Base-by-base conservation (phyloP, 768 basidiomycete species). In the Leucosporidium creatinivorum region DNA sequence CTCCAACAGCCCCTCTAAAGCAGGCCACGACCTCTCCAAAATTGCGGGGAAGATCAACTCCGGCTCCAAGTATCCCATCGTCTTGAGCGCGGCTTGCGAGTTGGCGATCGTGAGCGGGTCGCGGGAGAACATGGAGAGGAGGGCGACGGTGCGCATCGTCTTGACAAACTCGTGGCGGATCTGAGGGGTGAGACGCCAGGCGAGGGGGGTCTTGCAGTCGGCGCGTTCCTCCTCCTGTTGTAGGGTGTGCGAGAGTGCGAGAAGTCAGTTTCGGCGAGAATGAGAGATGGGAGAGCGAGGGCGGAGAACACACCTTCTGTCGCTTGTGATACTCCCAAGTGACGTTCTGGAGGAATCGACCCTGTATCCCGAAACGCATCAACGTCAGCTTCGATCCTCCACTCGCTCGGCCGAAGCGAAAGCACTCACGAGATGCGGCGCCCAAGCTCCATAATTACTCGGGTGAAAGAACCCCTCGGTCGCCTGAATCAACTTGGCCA, bases 381-480 rank as follows among this genome's bases (percentile, higher is more conserved):
- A 39, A 49, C 49, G 2, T 47, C 60, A 48, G 54, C 57, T 52
- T 44, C 39, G 8, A 12, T 44, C 3, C n/a, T n/a, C 33, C 33
- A 33, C 33, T 33, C 33, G 5, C 3, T 17, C 28, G 21, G 12
- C 31, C 2, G 6, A 19, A 12, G 54, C 39, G 7, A 58, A 28
- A 9, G 18, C 15, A 61, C 63, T 23, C 23, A 62, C 67, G 52
- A 66, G 72, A 26, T 39, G 62, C 2, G 61, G 67, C 13, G 89
- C 89, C 87, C 89, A 92, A 17, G 83, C 81, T 13, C 91, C 91
- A 2, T 89, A 89, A 75, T 91, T 92, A 15, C 87, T 87, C 0
- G 91, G 91, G 76, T 93, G 91, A 79, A 93, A 94, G 80, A 91
- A 92, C 64, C 86, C 86, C 77, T 94, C 92, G 31, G 86, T 88